These are phyloP conservation scores for Amyloporia xantha DNA, from an alignment of 768 basidiomycete genomes.

Conservation along the genomic window DNA sequence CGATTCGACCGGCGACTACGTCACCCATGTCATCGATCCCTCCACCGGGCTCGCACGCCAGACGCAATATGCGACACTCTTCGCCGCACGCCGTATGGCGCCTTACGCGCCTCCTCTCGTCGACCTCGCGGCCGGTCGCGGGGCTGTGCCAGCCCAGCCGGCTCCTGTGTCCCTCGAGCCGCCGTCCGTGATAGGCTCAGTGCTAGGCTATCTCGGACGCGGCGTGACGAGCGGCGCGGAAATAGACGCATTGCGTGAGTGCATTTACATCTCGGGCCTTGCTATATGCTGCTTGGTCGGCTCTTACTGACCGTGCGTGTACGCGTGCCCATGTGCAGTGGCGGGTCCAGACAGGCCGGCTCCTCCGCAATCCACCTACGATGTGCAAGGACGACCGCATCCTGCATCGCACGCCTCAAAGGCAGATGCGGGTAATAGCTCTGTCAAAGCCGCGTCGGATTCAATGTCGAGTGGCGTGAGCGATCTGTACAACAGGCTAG, in stretches of 20 bases:
- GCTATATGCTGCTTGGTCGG: background rate
- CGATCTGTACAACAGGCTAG: constrained; percentile 25
- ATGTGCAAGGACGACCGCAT: background rate
- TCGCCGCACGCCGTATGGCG: constrained; percentile 42
- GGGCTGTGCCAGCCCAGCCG: constrained; percentile 47
- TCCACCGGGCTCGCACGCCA: constrained; percentile 15
- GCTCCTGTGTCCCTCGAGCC: constrained; percentile 57
- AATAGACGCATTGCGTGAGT: constrained; percentile 52
- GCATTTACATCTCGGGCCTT: background rate
- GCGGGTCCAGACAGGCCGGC: constrained; percentile 60
- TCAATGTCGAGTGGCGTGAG: constrained; percentile 19
- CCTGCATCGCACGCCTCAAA: background rate
- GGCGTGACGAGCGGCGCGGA: constrained; percentile 41
- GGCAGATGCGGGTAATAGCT: constrained; percentile 9
- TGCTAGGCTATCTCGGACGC: constrained; percentile 41
- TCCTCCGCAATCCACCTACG: constrained; percentile 23
- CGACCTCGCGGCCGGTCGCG: constrained; percentile 38
- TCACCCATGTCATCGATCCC: constrained; percentile 33
- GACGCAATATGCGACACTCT: constrained; percentile 49
- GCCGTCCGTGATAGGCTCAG: constrained; percentile 43
- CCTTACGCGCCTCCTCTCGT: constrained; percentile 43
- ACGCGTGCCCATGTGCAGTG: constrained; percentile 32
- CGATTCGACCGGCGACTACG: constrained; percentile 50
- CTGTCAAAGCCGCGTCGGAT: constrained; percentile 13
- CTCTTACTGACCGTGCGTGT: background rate